Percentiles rank a stretch among this genome's conserved stretches.
Conservation (phyloP, 805 yeast genomes). For the Saturnispora ahearnii region DNA sequence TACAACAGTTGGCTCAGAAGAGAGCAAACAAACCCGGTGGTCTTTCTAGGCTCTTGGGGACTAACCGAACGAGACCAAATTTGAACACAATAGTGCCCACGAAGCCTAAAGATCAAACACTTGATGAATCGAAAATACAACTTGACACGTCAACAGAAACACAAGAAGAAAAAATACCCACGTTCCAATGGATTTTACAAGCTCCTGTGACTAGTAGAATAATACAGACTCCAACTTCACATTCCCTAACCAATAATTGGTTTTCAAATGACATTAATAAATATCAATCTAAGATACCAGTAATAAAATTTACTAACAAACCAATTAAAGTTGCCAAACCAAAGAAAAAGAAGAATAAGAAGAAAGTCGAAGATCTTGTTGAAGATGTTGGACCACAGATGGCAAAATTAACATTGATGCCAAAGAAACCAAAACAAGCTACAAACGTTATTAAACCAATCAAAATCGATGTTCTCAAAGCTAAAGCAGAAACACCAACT, state of each 20-base stretch:
- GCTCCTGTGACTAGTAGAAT: not conserved
- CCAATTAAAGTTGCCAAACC: conserved; percentile 9
- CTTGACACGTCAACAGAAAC: not conserved
- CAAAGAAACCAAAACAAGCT: conserved; percentile 1
- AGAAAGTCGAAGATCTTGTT: not conserved
- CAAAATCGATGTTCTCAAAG: conserved; percentile 17
- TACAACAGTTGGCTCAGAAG: conserved; percentile 13
- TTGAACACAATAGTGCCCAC: not conserved
- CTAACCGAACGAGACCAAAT: not conserved
- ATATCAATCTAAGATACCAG: not conserved
- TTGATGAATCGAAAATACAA: not conserved
- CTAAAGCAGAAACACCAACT: conserved; percentile 39
- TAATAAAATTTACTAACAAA: conserved; percentile 31
- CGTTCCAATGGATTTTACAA: not conserved
- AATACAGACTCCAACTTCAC: not conserved
- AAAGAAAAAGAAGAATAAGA: conserved; percentile 7
- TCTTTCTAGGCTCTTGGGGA: conserved; percentile 1
- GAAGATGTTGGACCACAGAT: conserved; percentile 4
- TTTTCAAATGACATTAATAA: not conserved
- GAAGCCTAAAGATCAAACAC: not conserved
- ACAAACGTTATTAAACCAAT: not conserved
- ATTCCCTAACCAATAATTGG: not conserved
- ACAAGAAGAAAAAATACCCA: not conserved
- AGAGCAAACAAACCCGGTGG: conserved; percentile 3
- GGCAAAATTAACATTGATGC: conserved; percentile 6